Base-by-base conservation (phyloP, 2,329 filamentous ascomycete species). In the Cytospora paraplurivora region DNA sequence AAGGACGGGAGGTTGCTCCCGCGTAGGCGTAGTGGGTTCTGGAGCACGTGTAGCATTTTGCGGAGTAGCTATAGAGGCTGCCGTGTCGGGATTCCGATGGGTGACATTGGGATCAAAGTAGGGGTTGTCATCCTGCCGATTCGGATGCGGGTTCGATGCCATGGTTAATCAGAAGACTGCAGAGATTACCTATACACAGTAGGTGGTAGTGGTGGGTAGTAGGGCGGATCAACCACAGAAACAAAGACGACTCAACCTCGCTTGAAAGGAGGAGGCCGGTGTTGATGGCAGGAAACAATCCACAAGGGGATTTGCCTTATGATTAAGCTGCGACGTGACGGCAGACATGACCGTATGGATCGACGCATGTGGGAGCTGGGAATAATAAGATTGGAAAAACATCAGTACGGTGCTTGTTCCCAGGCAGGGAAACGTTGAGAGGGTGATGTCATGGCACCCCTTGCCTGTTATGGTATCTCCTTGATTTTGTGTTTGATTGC, bases 71-170 rank as follows among this genome's bases (percentile, higher is more conserved):
- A 17, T 56, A 1, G 64, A 64, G 5, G 63, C 34, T 8, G 60
- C 52, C 56, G 59, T 6, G 41, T 49, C 35, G 7, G 64, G 37
- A 19, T 34, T 37, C n/a, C 27, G 64, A 10, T 44, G 54, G n/a
- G 54, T 59, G 32, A 38, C n/a, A 38, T 53, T 35, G 12, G 41
- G n/a, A 11, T 58, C 54, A n/a, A 62, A 64, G 38, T 62, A 64
- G 11, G 62, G 64, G 33, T 64, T 64, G 19, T 64, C 64, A 33
- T 61, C 61, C 51, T 49, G 38, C 7, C 38, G 49, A 32, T 11
- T 33, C 19, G 34, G 38, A 21, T 50, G 33, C 21, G 8, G 33
- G 32, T 17, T 53, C 38, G 47, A 35, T 38, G 41, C 38, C 63
- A 64, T 64, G 53, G 33, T 41, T 33, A 44, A 13, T 4, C 15